Evolutionary conservation across 352 stramenopile species (phyloP), one percentile per base, ranked within the genome.

Genomic region (Pythium dissotocum): DNA sequence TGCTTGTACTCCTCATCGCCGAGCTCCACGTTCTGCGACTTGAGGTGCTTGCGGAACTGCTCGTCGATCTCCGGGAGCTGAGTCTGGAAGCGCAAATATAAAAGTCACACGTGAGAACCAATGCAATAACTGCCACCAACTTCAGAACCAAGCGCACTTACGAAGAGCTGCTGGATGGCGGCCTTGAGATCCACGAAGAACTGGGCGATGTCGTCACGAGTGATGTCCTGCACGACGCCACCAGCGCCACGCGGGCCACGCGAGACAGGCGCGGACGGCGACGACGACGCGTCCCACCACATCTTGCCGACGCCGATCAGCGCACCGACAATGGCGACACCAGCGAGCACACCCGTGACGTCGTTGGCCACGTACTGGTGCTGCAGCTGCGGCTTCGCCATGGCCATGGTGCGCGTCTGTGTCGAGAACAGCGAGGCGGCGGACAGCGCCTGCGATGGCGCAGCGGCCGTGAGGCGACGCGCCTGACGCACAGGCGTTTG

Each of bases 271-370:
- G 65, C 56, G 2, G 72, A 68, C 0, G 70, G 40, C 21, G 80
- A 75, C 28, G 77, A 74, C 21, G 85, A 94, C 21, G 85, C 85
- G 64, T 93, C 83, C 84, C 84, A 94, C 82, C 85, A 93, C 83
- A 95, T 95, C 63, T 95, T 94, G 4, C 82, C 87, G 0, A 95
- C 84, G 14, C 85, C 84, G 5, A 91, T 61, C 18, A 93, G 65
- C 12, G 84, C 85, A 12, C 85, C 77, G 10, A 91, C 77, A 26
- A 91, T 73, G 9, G 87, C 87, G 28, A 95, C 81, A 36, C 82
- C 80, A 6, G 80, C 82, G 21, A 94, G 77, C 44, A 94, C 71
- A 30, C 77, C 80, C 24, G 85, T 90, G 42, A 85, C 77, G 52
- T 93, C 85, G 51, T 75, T 77, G 8, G 73, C 65, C 10, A 77